Conservation (phyloP, 768 basidiomycete genomes). For the Mrakia gelida region DNA sequence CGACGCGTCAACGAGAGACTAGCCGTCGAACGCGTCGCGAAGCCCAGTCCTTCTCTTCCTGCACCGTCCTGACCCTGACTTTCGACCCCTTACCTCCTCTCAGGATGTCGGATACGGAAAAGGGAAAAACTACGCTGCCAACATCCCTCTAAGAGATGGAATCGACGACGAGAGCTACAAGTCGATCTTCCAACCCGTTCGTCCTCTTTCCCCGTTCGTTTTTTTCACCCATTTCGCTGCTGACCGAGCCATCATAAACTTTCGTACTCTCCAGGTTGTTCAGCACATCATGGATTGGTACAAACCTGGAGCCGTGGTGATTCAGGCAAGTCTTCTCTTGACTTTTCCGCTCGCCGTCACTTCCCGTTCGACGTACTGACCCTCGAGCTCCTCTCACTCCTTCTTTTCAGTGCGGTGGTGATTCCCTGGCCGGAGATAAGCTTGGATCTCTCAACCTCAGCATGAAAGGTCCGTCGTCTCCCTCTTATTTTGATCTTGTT, state of each 20-base stretch:
- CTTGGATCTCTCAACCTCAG: slow-evolving; percentile 26
- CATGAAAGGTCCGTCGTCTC: slow-evolving; percentile 42
- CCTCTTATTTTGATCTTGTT: too few species aligned
- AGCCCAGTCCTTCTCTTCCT: not conserved
- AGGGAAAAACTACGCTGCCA: slow-evolving; percentile 80
- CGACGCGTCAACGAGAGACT: not conserved
- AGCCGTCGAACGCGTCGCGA: not conserved
- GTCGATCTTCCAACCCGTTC: slow-evolving; percentile 82
- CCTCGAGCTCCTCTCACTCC: not conserved
- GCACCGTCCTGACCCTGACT: not conserved
- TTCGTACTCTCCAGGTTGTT: slow-evolving; percentile 57
- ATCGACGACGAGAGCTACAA: slow-evolving; percentile 83
- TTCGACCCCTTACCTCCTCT: not conserved
- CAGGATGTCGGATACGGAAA: slow-evolving; percentile 79
- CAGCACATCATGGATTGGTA: slow-evolving; percentile 80
- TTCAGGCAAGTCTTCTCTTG: slow-evolving; percentile 53
- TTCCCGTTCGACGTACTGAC: not conserved
- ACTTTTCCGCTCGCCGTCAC: too few species aligned
- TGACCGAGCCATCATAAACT: too few species aligned
- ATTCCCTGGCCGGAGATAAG: slow-evolving; percentile 91
- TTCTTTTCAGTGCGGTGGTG: slow-evolving; percentile 73
- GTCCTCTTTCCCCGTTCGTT: not conserved
- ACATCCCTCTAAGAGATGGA: slow-evolving; percentile 90
- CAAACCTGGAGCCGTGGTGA: slow-evolving; percentile 76
- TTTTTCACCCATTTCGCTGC: not conserved